phyloP scores from a whole-genome alignment of 1,139 yeast species.

The Hansenula anomala region DNA sequence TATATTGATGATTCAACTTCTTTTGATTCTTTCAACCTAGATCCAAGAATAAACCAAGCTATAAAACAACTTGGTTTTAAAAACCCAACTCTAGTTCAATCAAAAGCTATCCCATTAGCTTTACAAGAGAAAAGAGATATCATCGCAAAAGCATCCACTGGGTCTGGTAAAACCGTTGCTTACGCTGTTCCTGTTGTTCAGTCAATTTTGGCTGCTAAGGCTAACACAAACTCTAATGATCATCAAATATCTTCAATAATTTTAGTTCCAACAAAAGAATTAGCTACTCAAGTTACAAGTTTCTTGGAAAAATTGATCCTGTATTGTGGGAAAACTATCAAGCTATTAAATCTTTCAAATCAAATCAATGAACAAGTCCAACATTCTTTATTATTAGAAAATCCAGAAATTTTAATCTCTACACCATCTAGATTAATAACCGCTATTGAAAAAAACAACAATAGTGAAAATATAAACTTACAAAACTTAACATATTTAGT shows the following conservation, averaged over 20 bases:
- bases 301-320: slow-evolving; percentile 64
- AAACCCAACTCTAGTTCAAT: slow-evolving; percentile 86
- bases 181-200: slow-evolving; percentile 77
- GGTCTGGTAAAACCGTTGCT: slow-evolving; percentile 89
- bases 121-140: slow-evolving; percentile 82
- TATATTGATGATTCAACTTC: slow-evolving; percentile 66
- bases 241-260: slow-evolving; percentile 42
- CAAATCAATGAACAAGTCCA: slow-evolving; percentile 70
- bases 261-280: slow-evolving; percentile 81
- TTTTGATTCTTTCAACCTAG: slow-evolving; percentile 72
- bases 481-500: slow-evolving; percentile 63
- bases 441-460: slow-evolving; percentile 50
- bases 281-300: slow-evolving; percentile 76
- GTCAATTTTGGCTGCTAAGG: slow-evolving; percentile 43
- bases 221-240: slow-evolving; percentile 20
- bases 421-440: slow-evolving; percentile 80
- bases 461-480: slow-evolving; percentile 36
- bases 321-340: slow-evolving; percentile 66
- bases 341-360: slow-evolving; percentile 69
- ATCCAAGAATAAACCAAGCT: slow-evolving; percentile 80
- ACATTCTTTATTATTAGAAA: slow-evolving; percentile 60
- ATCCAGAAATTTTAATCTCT: slow-evolving; percentile 78
- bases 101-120: slow-evolving; percentile 89
- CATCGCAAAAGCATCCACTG: slow-evolving; percentile 85
- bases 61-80: slow-evolving; percentile 75